These are phyloP conservation scores for Arthrobotrys entomopaga DNA, from an alignment of 2,329 filamentous ascomycete genomes.

Conservation along the genomic window DNA sequence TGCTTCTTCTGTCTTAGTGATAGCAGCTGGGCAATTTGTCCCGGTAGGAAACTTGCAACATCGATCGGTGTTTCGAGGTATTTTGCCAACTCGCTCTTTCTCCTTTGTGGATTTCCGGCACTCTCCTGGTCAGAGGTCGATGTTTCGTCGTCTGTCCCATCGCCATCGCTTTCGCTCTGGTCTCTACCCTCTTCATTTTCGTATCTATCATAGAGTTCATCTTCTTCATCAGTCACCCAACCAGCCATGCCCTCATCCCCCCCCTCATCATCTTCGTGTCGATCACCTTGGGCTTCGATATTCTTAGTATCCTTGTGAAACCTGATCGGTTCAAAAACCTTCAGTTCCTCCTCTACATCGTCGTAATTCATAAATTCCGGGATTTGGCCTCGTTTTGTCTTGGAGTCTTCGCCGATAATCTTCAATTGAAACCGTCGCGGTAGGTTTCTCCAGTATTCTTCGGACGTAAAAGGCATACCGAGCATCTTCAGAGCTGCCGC, in stretches of 20 bases:
- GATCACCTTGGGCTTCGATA: background rate
- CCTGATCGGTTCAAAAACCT: conserved; percentile 34
- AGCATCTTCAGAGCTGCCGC: conserved; percentile 41
- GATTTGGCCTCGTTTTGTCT: conserved; percentile 11
- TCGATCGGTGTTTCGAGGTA: conserved; percentile 42
- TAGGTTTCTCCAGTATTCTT: conserved; percentile 49
- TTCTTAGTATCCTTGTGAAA: conserved; percentile 11
- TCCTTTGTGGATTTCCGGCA: background rate
- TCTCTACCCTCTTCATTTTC: conserved; percentile 1
- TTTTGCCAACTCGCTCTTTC: conserved; percentile 27
- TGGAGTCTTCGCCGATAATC: conserved; percentile 7
- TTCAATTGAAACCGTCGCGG: conserved; percentile 31
- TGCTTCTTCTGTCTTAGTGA: conserved; percentile 17
- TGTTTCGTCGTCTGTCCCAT: background rate
- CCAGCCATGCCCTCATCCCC: background rate
- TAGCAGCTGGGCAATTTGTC: background rate
- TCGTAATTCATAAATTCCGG: conserved; percentile 35
- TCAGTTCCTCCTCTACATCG: conserved; percentile 37
- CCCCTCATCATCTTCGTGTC: background rate
- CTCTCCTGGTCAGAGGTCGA: background rate
- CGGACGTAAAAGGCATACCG: conserved; percentile 47
- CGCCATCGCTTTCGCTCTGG: conserved; percentile 6
- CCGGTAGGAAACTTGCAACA: conserved; percentile 32
- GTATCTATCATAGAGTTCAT: conserved; percentile 1
- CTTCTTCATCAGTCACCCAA: conserved; percentile 48